Conservation (phyloP, 1,139 yeast species). For the Diutina mesorugosa region DNA sequence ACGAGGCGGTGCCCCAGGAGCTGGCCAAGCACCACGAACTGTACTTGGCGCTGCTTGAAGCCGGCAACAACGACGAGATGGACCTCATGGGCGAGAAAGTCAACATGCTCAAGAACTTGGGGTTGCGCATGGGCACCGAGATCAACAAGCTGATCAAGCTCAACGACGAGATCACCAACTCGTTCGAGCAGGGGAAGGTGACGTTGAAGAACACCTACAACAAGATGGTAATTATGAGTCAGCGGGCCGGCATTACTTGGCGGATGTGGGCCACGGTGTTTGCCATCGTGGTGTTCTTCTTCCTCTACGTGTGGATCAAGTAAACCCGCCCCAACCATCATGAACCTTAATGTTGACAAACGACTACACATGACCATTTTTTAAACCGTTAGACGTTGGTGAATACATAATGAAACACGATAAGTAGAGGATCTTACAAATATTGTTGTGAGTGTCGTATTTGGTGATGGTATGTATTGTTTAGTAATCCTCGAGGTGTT, state of each 20-base stretch:
- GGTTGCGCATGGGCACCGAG: constrained; percentile 72
- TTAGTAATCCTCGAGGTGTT: neutral
- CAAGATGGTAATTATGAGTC: constrained; percentile 72
- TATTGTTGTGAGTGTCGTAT: too few relatives aligned
- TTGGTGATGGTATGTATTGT: too few relatives aligned
- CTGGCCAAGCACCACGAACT: constrained; percentile 39
- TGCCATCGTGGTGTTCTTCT: constrained; percentile 45
- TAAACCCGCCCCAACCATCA: neutral
- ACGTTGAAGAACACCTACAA: constrained; percentile 54
- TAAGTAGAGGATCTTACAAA: too few relatives aligned
- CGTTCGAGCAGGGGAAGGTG: constrained; percentile 28
- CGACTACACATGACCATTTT: too few relatives aligned
- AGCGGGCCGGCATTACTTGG: constrained; percentile 70
- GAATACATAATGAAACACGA: too few relatives aligned
- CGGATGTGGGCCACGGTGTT: constrained; percentile 67
- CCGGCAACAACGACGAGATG: constrained; percentile 73
- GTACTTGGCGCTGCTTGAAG: constrained; percentile 58
- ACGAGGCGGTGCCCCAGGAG: constrained; percentile 23
- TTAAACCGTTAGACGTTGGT: too few relatives aligned
- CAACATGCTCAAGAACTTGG: constrained; percentile 54
- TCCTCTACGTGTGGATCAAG: constrained; percentile 70
- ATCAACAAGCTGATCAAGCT: constrained; percentile 61
- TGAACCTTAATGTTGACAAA: neutral
- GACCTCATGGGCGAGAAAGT: constrained; percentile 61
- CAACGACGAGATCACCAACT: constrained; percentile 41